Evolutionary conservation across 495 filamentous ascomycete species (phyloP), one percentile per base, ranked within the genome.

Genomic region (Stereocaulon alpinum): DNA sequence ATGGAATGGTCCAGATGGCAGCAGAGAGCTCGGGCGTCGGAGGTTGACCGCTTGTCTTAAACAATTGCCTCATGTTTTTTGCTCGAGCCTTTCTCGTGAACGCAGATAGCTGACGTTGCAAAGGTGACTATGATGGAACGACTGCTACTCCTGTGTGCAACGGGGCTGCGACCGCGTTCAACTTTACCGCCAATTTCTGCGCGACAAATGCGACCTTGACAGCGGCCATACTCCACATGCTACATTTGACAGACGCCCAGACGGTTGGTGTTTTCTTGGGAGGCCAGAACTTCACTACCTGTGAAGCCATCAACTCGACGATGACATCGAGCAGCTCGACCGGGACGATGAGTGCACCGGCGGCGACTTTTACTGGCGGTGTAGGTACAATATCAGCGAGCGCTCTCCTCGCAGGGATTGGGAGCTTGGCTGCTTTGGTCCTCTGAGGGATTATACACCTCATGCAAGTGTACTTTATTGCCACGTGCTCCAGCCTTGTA

Each of bases 171-270:
- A 59, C 51, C 29, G 50, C 53, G 20, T 58, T 63, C 47, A 68
- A 68, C 17, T 62, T 66, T 59, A 64, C 64, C 3, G 61, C 57
- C 32, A 32, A 63, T 20, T 67, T 62, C 51, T 69, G 68, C 58
- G 37, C 47, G 29, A 42, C 40, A 11, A 56, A 41, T 12, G 45
- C 14, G 5, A 11, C 24, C 40, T 27, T n/a, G 44, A 32, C 51
- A 20, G 37, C 59, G 45, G 41, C 18, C 20, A 20, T 61, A 18
- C 34, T 55, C 27, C 43, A 55, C 32, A 43, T 43, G 59, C 20
- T 61, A 17, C 32, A 61, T 5, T 37, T 50, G 52, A 56, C 32
- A 2, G 37, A 51, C 51, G 45, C n/a, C 34, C 37, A 59, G 56
- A 43, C 53, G 9, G 63, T 63, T 40, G 60, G 60, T 1, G 53